phyloP scores from a whole-genome alignment of 495 filamentous ascomycete genomes.

The Penicillium riverlandense region DNA sequence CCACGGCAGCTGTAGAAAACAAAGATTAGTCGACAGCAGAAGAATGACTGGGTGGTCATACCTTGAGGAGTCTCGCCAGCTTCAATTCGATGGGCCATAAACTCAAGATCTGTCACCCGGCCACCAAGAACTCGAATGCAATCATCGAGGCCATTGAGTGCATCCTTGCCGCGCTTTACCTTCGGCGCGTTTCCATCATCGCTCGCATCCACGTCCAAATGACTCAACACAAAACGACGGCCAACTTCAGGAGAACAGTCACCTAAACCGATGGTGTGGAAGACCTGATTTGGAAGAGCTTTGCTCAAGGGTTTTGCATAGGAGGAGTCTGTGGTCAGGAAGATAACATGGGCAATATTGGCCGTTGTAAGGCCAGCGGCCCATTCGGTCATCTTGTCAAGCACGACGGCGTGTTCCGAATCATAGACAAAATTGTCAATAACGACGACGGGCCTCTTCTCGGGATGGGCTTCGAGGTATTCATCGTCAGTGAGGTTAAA shows the following conservation, averaged over 20 bases:
- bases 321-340: slow-evolving; percentile 87
- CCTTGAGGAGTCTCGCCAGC: slow-evolving; percentile 75
- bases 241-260: slow-evolving; percentile 82
- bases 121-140: slow-evolving; percentile 81
- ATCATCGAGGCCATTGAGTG: slow-evolving; percentile 62
- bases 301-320: slow-evolving; percentile 84
- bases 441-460: slow-evolving; percentile 75
- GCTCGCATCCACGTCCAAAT: slow-evolving; percentile 52
- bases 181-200: slow-evolving; percentile 28
- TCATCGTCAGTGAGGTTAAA: slow-evolving; percentile 71
- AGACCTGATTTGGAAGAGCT: slow-evolving; percentile 83
- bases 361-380: slow-evolving; percentile 76
- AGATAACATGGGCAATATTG: slow-evolving; percentile 95
- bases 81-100: slow-evolving; percentile 83
- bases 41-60: slow-evolving; percentile 9
- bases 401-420: slow-evolving; percentile 64
- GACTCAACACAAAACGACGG: slow-evolving; percentile 81
- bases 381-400: slow-evolving; percentile 90
- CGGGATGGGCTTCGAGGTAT: slow-evolving; percentile 86
- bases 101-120: slow-evolving; percentile 87
- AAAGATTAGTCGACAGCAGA: slow-evolving; percentile 8
- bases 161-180: slow-evolving; percentile 26
- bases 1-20: slow-evolving; percentile 56
- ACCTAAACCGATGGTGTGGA: slow-evolving; percentile 74
- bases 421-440: slow-evolving; percentile 89